Evolutionary conservation across 2,329 filamentous ascomycete genomes (phyloP), one percentile per base, ranked within the genome.

Genomic region (Colletotrichum abscissum): DNA sequence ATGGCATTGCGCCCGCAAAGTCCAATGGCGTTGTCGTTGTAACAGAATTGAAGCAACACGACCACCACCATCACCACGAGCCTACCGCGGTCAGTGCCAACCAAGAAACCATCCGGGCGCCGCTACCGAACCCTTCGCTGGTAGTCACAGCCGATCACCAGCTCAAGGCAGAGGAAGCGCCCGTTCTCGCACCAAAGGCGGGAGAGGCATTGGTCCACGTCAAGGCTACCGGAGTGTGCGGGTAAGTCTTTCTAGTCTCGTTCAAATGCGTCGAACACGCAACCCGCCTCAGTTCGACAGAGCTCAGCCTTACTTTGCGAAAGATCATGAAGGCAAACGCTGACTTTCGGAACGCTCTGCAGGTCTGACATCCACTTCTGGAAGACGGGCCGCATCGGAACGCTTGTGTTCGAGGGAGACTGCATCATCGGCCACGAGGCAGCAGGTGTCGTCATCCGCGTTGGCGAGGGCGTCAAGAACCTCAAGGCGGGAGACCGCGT

Each of bases 311-410:
- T 6, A 1, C 38, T 42, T 16, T 42, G 5, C 38, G 38, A 42
- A 42, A 19, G 5, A n/a, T 5, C 2, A 22, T 4, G 8, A 30
- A 16, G 22, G 11, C 26, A 16, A 14, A 11, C 2, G 11, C 73
- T 75, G 57, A 75, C 54, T 16, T 2, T 11, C 6, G 5, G 2
- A 4, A 9, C 4, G 11, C 16, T 3, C 5, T 12, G 19, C 35
- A 90, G 88, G 54, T 92, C 91, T 1, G 91, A 93, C 76, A 88
- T 93, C 75, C 91, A 93, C 78, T 91, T 92, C 76, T 93, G 91
- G 91, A 90, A 91, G 76, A 83, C 85, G 0, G 92, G 92, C 28
- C 82, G 87, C 14, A 93, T 93, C 77, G 92, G 92, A 2, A 85
- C 87, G 2, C 84, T 93, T 2, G 86, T 90, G 1, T 88, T 93